Evolutionary conservation across 192 early-diverging fungal genomes (phyloP), one percentile per base, ranked within the genome.

Genomic region (Mortierella claussenii): DNA sequence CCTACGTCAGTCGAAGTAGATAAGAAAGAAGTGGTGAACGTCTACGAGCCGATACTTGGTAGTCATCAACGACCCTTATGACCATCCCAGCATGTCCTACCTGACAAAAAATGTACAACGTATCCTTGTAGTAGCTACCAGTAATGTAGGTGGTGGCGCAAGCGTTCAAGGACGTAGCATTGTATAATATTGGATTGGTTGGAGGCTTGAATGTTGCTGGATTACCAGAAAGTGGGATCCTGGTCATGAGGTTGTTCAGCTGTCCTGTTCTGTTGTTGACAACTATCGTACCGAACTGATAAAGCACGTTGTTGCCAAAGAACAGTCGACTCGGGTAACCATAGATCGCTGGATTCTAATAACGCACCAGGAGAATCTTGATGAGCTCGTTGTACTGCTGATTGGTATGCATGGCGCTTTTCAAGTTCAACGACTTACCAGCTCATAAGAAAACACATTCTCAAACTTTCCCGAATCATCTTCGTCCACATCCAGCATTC

Each of bases 201-300:
- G 40, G 43, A 10, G 43, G 51, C 30, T 24, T 5, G 40, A 65
- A 55, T 15, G 27, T 33, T 5, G 13, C 3, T 4, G 55, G 54
- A 20, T 37, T 20, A 1, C 65, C 54, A 1, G 53, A 30, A 10
- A 68, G 31, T 5, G 66, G 66, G 32, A 68, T 68, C 66, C 49
- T 28, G 3, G 66, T 59, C 24, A 68, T 7, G 9, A 46, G 50
- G 15, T 44, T 51, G 13, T 36, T 44, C 23, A 68, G 66, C 24
- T 46, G 7, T 27, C 66, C 66, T 43, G 66, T 68, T 45, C 24
- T 59, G 56, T 68, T 68, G 49, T 68, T 68, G 47, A 11, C 47
- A 45, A 68, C 34, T 2, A 44, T 3, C 3, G 55, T 59, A 8
- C 66, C 66, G 31, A 68, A 58, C 34, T 68, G 66, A 17, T 59